A percentile compares a stretch with the other conserved stretches of the same genome.
These are phyloP conservation scores for Oxyria digyna DNA, from an alignment of 148 eudicot species.

Conservation along the genomic window DNA sequence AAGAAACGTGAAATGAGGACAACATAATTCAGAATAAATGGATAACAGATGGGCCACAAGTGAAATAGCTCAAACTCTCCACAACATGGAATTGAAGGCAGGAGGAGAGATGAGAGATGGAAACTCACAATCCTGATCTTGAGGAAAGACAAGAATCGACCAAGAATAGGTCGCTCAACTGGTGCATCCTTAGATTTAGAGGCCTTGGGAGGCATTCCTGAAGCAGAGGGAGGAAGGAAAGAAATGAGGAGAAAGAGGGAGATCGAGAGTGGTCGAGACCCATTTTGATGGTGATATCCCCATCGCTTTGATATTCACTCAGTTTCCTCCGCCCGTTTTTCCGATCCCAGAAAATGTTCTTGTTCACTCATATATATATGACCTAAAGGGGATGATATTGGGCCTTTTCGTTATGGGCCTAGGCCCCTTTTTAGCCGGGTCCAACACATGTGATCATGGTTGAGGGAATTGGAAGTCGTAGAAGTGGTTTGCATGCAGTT, in stretches of 20 bases:
- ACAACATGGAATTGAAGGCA: background rate
- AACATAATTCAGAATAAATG: background rate
- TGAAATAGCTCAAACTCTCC: too few relatives aligned
- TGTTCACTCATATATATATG: too few relatives aligned
- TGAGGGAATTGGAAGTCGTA: slow-evolving; percentile 84
- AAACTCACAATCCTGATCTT: slow-evolving; percentile 84
- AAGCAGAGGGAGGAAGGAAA: background rate
- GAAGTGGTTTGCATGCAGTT: slow-evolving; percentile 80
- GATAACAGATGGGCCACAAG: background rate
- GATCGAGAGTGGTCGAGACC: background rate
- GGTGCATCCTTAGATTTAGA: slow-evolving; percentile 81
- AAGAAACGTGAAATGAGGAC: background rate
- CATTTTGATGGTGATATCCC: too few relatives aligned
- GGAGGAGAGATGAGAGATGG: background rate
- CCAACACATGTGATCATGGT: too few relatives aligned
- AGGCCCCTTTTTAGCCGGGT: too few relatives aligned
- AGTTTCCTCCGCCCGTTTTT: too few relatives aligned
- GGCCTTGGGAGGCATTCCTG: slow-evolving; percentile 78
- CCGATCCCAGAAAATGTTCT: too few relatives aligned
- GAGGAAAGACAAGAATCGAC: slow-evolving; percentile 92
- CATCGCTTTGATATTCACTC: too few relatives aligned
- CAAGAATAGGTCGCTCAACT: slow-evolving; percentile 76
- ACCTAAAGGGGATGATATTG: too few relatives aligned
- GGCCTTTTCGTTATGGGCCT: too few relatives aligned
- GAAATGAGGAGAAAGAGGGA: background rate